These are phyloP conservation scores for Rutstroemia sp. DNA, from an alignment of 2,329 filamentous ascomycete genomes.

Conservation along the genomic window DNA sequence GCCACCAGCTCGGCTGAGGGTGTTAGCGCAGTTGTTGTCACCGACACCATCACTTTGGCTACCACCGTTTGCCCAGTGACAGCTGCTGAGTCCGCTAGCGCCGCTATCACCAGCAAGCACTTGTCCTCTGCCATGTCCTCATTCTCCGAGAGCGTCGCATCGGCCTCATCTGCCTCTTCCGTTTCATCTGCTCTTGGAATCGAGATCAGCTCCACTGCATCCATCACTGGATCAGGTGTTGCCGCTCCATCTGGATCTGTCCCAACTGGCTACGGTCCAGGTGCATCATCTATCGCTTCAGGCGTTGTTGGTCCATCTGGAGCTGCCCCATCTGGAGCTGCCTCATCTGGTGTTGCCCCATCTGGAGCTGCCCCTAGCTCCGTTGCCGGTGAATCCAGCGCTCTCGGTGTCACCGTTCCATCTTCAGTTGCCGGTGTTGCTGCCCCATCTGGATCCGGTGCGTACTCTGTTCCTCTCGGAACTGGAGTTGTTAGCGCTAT, in stretches of 20 bases:
- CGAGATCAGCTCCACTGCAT: neutral
- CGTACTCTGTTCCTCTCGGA: conserved; percentile 9
- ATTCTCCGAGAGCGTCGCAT: neutral
- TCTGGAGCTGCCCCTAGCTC: neutral
- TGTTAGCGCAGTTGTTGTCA: conserved; percentile 30
- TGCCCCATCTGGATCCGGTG: neutral
- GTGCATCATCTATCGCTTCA: neutral
- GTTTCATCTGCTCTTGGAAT: neutral
- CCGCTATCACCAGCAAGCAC: conserved; percentile 11
- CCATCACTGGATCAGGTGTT: neutral
- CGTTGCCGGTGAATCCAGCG: neutral
- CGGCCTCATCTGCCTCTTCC: neutral
- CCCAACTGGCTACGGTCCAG: neutral
- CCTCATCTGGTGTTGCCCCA: neutral
- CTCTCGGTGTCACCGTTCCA: neutral
- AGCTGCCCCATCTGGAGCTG: neutral
- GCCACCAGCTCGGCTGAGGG: conserved; percentile 19
- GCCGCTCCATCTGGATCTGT: neutral
- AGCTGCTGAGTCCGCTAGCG: conserved; percentile 34
- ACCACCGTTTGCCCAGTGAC: conserved; percentile 44
- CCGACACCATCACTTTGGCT: conserved; percentile 34
- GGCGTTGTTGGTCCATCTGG: neutral
- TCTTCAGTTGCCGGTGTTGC: neutral
- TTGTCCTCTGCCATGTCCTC: conserved; percentile 5
- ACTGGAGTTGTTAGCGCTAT: conserved; percentile 8